Conservation (phyloP, 176 grass and related monocot genomes). For the Coix lacrymajobi region DNA sequence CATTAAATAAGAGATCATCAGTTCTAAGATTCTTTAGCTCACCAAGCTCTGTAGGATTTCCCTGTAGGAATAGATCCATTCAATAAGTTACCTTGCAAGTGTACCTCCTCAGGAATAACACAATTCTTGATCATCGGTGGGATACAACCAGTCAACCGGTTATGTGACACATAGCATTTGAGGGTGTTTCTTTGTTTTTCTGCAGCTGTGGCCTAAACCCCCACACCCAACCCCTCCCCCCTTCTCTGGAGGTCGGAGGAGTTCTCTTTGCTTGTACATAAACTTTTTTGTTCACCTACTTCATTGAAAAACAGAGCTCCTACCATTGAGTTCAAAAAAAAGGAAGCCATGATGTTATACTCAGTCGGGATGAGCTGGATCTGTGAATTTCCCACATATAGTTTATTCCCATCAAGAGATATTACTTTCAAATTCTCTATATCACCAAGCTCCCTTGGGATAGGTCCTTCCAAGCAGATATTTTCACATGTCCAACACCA, state of each 20-base stretch:
- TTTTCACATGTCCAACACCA: constrained; percentile 49
- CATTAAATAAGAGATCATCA: constrained; percentile 62
- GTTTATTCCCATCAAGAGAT: constrained; percentile 56
- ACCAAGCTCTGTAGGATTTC: constrained; percentile 56
- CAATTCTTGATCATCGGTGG: constrained; percentile 53
- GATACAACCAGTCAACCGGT: constrained; percentile 49
- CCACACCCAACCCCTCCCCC: no score
- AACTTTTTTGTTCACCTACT: no score
- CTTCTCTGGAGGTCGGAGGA: no score
- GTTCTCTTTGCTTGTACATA: no score
- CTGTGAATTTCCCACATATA: constrained; percentile 56
- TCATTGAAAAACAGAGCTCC: no score
- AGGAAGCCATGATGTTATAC: constrained; percentile 56
- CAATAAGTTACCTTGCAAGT: constrained; percentile 54
- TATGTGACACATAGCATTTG: no score
- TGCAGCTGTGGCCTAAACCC: no score
- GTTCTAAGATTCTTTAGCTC: constrained; percentile 50
- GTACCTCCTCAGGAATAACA: constrained; percentile 38
- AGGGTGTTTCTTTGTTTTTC: no score
- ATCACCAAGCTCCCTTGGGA: constrained; percentile 44
- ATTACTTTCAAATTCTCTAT: constrained; percentile 48
- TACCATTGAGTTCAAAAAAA: no score
- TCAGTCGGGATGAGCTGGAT: constrained; percentile 28
- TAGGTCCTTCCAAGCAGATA: constrained; percentile 55
- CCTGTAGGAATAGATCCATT: constrained; percentile 55